Base-by-base conservation (phyloP, 805 yeast species). In the Starmerella ratchasimensis region DNA sequence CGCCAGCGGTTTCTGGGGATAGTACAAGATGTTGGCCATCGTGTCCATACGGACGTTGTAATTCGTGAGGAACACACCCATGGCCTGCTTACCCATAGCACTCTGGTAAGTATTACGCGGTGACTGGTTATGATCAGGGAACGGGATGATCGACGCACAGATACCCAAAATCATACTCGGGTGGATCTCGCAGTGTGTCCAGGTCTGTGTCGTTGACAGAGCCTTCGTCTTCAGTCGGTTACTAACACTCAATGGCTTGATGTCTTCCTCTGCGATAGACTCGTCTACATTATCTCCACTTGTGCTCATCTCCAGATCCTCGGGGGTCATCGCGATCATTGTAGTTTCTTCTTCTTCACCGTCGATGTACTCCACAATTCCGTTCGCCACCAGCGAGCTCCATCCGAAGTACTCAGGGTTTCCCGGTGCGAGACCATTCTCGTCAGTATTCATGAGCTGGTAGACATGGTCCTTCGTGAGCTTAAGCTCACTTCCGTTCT, bases 51-150 rank as follows among this genome's bases (percentile, higher is more conserved):
- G 81, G 37, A 88, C 94, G 42, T 78, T 72, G 60, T 88, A 90
- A 57, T 90, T 90, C 4, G 98, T 90, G 53, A 88, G 69, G 61
- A 81, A 88, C 8, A 90, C 97, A 58, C 98, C 98, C 98, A 90
- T 90, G 41, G 98, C 98, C 65, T 90, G 98, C 63, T 90, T 90
- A 74, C 98, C 98, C 98, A 90, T 90, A 47, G 98, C 98, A 58
- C 95, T 86, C 67, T 90, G 98, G 62, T 90, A 90, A 3, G 98
- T 90, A 58, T 90, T 90, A 76, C 98, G 88, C 43, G 98, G 98
- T 43, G 96, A 86, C 68, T 90, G 98, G 62, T 90, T 90, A 62
- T 90, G 99, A 64, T 90, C 98, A 11, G 99, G 99, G 80, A 90
- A 90, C 15, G 99, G 99, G 69, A 90, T 90, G 58, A 90, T 84